phyloP scores from a whole-genome alignment of 331 rosid genomes.

The Spiraea crenata region DNA sequence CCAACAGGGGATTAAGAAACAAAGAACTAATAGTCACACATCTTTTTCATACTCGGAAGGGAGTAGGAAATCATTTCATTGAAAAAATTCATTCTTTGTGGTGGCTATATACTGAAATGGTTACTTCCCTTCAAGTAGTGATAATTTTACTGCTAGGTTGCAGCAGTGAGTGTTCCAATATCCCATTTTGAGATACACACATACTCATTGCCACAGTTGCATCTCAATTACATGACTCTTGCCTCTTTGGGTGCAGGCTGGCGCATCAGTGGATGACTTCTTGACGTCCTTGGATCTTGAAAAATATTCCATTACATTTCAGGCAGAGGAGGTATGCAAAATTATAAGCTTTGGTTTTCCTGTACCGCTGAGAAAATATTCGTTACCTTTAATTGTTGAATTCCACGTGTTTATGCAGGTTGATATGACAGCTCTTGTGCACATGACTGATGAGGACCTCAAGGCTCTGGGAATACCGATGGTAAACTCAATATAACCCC shows the following conservation, averaged over 20 bases:
- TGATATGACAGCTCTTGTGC: constrained; percentile 93
- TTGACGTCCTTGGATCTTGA: constrained; percentile 86
- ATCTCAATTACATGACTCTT: constrained; percentile 5
- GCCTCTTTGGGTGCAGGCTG: constrained; percentile 55
- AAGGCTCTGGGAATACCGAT: constrained; percentile 96
- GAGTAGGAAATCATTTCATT: constrained; percentile 8
- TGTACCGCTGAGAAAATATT: neutral
- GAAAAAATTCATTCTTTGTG: neutral
- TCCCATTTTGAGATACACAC: neutral
- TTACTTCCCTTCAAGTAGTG: neutral
- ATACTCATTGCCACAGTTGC: constrained; percentile 1
- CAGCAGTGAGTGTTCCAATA: neutral
- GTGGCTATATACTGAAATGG: neutral
- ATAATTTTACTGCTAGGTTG: neutral
- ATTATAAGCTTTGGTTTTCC: neutral
- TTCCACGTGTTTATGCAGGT: constrained; percentile 47
- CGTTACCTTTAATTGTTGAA: neutral
- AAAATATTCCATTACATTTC: constrained; percentile 86
- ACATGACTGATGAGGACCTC: constrained; percentile 95
- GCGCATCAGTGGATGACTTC: constrained; percentile 71
- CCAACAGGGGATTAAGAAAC: neutral
- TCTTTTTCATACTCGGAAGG: neutral
- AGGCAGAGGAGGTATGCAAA: constrained; percentile 90
- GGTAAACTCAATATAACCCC: constrained; percentile 43
- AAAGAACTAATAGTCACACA: neutral